Percentiles rank a stretch among this genome's conserved stretches.
Evolutionary conservation across 2,329 filamentous ascomycete species (phyloP).

Genomic region (Colletotrichum australisinense): DNA sequence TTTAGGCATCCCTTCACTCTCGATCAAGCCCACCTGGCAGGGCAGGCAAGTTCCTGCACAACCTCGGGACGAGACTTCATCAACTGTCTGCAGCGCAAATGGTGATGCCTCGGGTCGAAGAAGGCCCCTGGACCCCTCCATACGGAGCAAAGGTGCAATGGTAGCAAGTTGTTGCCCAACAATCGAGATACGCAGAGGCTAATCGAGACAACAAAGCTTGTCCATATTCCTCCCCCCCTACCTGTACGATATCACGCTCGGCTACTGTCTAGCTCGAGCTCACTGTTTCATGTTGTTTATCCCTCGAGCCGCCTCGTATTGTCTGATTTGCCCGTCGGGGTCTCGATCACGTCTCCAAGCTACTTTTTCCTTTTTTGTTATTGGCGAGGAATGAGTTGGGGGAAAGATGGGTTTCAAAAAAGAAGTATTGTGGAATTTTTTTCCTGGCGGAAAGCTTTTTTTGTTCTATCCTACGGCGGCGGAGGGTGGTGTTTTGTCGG

Average conservation of each 20-base stretch:
- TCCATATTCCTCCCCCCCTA: slow-evolving; percentile 10
- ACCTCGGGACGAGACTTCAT: neutral
- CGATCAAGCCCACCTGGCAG: neutral
- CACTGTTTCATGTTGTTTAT: slow-evolving; percentile 31
- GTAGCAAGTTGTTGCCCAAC: slow-evolving; percentile 1
- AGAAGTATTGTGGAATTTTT: slow-evolving; percentile 37
- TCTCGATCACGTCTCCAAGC: slow-evolving; percentile 2
- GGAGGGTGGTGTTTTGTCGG: slow-evolving; percentile 35
- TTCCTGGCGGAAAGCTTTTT: slow-evolving; percentile 38
- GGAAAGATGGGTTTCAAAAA: slow-evolving; percentile 34
- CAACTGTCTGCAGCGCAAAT: slow-evolving; percentile 18
- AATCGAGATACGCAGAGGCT: slow-evolving; percentile 28
- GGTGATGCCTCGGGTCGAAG: slow-evolving; percentile 3
- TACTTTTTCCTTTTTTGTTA: slow-evolving; percentile 28
- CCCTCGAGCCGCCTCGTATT: neutral
- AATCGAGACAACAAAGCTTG: slow-evolving; percentile 21
- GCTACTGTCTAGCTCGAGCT: slow-evolving; percentile 25
- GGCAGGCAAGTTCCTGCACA: slow-evolving; percentile 23
- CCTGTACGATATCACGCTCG: slow-evolving; percentile 36
- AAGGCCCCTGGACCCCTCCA: neutral
- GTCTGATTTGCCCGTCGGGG: neutral
- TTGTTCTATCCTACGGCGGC: slow-evolving; percentile 10
- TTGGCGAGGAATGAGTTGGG: slow-evolving; percentile 40
- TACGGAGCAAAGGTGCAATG: neutral
- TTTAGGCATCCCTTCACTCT: neutral